Evolutionary conservation across 768 basidiomycete genomes (phyloP).

Genomic region (Lepiota brunneoincarnata): DNA sequence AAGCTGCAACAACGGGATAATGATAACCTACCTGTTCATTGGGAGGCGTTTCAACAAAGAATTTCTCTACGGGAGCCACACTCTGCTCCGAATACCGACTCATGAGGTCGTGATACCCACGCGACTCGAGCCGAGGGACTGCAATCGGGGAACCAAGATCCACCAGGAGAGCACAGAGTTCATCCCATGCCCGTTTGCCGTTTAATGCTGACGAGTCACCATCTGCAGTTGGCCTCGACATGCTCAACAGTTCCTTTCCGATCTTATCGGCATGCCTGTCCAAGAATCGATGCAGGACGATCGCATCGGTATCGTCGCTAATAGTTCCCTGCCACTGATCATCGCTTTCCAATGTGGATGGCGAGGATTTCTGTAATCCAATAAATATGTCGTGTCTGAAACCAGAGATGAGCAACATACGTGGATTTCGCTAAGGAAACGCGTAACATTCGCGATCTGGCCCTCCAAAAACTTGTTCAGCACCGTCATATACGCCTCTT

Average conservation of each 20-base stretch:
- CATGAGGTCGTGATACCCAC: conserved; percentile 69
- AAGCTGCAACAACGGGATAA: neutral
- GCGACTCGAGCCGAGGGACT: conserved; percentile 61
- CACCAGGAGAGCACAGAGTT: conserved; percentile 73
- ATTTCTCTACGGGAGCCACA: conserved; percentile 57
- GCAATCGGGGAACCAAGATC: conserved; percentile 73
- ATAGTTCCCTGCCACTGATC: conserved; percentile 77
- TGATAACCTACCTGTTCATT: conserved; percentile 39
- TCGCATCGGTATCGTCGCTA: conserved; percentile 79
- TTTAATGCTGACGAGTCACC: conserved; percentile 53
- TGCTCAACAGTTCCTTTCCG: conserved; percentile 80
- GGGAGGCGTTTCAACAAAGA: conserved; percentile 55
- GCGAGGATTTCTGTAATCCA: conserved; percentile 32
- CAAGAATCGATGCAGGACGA: conserved; percentile 82
- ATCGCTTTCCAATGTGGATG: conserved; percentile 48
- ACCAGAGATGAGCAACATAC: conserved; percentile 36
- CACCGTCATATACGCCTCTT: conserved; percentile 82
- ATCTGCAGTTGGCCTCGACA: conserved; percentile 56
- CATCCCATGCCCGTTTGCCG: conserved; percentile 84
- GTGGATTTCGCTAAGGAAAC: conserved; percentile 74
- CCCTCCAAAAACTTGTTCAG: conserved; percentile 72
- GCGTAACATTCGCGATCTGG: conserved; percentile 71
- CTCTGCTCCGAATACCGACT: conserved; percentile 56
- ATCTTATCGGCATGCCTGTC: conserved; percentile 85
- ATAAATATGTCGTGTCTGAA: neutral